Conservation (phyloP, 177 flowering plant genomes). For the Telopea speciosissima region DNA sequence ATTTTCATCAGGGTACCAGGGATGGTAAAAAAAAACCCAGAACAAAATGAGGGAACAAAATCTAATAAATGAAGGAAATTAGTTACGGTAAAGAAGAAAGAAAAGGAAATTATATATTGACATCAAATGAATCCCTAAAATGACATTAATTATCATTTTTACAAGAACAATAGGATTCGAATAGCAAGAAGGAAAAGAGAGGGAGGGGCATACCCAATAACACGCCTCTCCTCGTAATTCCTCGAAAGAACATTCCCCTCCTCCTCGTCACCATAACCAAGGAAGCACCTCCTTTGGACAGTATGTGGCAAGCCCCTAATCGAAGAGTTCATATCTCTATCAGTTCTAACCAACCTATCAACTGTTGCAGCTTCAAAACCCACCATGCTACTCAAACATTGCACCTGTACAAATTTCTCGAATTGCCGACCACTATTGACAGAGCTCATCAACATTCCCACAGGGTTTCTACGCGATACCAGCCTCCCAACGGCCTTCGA, state of each 20-base stretch:
- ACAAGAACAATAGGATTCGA: no score
- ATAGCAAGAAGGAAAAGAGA: no score
- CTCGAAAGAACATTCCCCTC: constrained; percentile 64
- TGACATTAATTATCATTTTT: no score
- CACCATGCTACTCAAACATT: constrained; percentile 34
- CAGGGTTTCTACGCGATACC: constrained; percentile 24
- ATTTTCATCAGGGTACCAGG: no score
- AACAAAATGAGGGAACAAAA: no score
- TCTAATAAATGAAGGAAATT: no score
- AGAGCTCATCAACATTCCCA: constrained; percentile 18
- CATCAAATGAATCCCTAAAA: no score
- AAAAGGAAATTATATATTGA: no score
- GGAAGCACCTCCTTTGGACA: constrained; percentile 51
- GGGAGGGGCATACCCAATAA: constrained; percentile 49
- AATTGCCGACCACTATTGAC: constrained; percentile 5
- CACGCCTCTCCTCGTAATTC: constrained; percentile 60
- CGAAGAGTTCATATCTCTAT: constrained; percentile 7
- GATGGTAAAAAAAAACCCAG: no score
- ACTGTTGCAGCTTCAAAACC: constrained; percentile 24
- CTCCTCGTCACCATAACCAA: constrained; percentile 77
- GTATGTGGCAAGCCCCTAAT: constrained; percentile 10
- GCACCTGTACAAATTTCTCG: constrained; percentile 18
- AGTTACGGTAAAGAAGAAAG: no score
- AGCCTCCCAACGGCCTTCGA: constrained; percentile 35
- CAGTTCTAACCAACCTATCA: constrained; percentile 3